These are phyloP conservation scores for Kingdonia uniflora DNA, from an alignment of 164 flowering plant genomes.

Conservation along the genomic window DNA sequence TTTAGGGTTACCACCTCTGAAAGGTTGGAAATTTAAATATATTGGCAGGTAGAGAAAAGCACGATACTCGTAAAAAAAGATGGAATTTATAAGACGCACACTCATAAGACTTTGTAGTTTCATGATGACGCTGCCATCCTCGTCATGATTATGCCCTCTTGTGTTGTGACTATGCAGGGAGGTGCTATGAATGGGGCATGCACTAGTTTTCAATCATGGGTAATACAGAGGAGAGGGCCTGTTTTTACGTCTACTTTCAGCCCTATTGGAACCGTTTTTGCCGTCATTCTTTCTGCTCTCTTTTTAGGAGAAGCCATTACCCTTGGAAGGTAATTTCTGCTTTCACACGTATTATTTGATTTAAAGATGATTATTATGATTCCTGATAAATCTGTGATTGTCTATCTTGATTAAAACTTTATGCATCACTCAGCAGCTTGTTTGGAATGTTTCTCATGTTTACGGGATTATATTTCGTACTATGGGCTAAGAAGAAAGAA, in stretches of 20 bases:
- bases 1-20: too few relatives aligned
- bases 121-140: too few relatives aligned
- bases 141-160: too few relatives aligned
- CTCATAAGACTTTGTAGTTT: too few relatives aligned
- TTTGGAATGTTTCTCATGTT: conserved; percentile 71
- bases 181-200: conserved; percentile 49
- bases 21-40: too few relatives aligned
- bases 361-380: too few relatives aligned
- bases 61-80: too few relatives aligned
- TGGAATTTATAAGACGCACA: too few relatives aligned
- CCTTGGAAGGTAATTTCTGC: conserved; percentile 39
- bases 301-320: conserved; percentile 43
- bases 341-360: too few relatives aligned
- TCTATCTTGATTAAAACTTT: too few relatives aligned
- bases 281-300: conserved; percentile 38
- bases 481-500: conserved; percentile 92
- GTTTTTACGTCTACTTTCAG: conserved; percentile 72
- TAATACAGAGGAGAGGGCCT: conserved; percentile 76
- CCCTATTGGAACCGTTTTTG: conserved; percentile 57
- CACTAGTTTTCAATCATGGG: conserved; percentile 69
- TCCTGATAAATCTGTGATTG: too few relatives aligned
- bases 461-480: conserved; percentile 62
- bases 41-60: too few relatives aligned
- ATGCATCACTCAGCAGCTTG: conserved; percentile 34
- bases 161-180: conserved; percentile 21